A percentile compares a stretch with the other conserved stretches of the same genome.
These are phyloP conservation scores for Wickerhamiella qilinensis DNA, from an alignment of 805 yeast genomes.

Conservation along the genomic window DNA sequence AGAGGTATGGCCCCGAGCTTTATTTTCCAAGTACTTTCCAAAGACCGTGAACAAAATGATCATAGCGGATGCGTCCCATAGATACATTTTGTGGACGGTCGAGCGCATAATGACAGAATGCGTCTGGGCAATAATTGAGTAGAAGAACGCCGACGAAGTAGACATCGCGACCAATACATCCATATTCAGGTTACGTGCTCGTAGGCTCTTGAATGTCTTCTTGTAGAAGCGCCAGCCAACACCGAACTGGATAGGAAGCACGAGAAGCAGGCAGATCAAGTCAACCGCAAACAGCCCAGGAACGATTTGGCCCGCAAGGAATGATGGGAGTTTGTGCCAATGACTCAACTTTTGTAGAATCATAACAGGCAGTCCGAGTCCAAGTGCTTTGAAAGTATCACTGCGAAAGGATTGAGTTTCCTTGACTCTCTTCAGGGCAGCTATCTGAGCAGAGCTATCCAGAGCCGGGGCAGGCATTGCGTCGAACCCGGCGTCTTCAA, in stretches of 20 bases:
- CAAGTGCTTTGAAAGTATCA: conserved; percentile 35
- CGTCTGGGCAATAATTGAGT: conserved; percentile 50
- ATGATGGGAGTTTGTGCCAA: conserved; percentile 19
- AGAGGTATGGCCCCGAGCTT: conserved; percentile 88
- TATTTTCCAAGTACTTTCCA: conserved; percentile 84
- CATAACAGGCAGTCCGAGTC: conserved; percentile 47
- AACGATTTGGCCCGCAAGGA: conserved; percentile 25
- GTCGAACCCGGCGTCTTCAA: conserved; percentile 38
- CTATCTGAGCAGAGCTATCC: conserved; percentile 54
- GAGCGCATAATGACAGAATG: conserved; percentile 24
- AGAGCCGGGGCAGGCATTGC: conserved; percentile 32
- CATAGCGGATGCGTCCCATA: conserved; percentile 83
- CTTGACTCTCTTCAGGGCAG: conserved; percentile 45
- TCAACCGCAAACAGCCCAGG: conserved; percentile 55
- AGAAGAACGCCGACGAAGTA: conserved; percentile 59
- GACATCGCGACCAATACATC: conserved; percentile 78
- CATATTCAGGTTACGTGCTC: conserved; percentile 71
- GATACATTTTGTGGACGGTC: conserved; percentile 14
- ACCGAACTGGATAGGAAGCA: conserved; percentile 44
- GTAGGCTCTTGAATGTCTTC: conserved; percentile 48
- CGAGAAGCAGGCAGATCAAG: conserved; percentile 39
- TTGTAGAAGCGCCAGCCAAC: conserved; percentile 55
- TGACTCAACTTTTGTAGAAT: conserved; percentile 27
- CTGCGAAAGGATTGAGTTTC: conserved; percentile 61
- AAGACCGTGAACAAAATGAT: conserved; percentile 65